Percentiles rank a stretch among this genome's conserved stretches.
Conservation (phyloP, 768 basidiomycete genomes). For the Panus rudis region DNA sequence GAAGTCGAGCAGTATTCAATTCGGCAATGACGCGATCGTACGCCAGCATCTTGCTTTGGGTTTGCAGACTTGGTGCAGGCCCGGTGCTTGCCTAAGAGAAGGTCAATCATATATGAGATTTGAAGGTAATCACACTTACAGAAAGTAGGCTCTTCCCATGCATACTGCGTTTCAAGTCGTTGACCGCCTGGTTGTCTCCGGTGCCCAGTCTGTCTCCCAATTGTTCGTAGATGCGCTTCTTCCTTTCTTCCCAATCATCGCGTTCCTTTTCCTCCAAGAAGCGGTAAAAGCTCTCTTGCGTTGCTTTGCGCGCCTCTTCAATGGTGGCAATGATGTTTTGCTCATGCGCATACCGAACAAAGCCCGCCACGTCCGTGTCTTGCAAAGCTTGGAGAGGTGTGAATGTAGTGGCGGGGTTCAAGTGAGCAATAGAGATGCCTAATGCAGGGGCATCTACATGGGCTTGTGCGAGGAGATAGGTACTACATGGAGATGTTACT, state of each 20-base stretch:
- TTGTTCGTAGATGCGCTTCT: slow-evolving; percentile 85
- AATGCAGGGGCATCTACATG: slow-evolving; percentile 91
- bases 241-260: slow-evolving; percentile 86
- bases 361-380: slow-evolving; percentile 92
- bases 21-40: slow-evolving; percentile 81
- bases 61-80: slow-evolving; percentile 61
- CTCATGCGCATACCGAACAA: slow-evolving; percentile 90
- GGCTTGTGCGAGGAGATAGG: slow-evolving; percentile 89
- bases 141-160: slow-evolving; percentile 49
- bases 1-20: slow-evolving; percentile 66
- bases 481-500: slow-evolving; percentile 34
- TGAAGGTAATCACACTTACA: slow-evolving; percentile 29
- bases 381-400: slow-evolving; percentile 87
- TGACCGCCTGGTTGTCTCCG: slow-evolving; percentile 48
- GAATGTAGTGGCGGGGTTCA: slow-evolving; percentile 79
- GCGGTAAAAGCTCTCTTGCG: slow-evolving; percentile 79
- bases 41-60: slow-evolving; percentile 94
- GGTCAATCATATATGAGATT: slow-evolving; percentile 4
- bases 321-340: slow-evolving; percentile 93
- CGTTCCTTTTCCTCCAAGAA: slow-evolving; percentile 68
- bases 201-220: slow-evolving; percentile 62
- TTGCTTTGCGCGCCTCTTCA: slow-evolving; percentile 81
- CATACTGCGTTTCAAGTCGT: slow-evolving; percentile 56
- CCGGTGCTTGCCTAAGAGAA: slow-evolving; percentile 33
- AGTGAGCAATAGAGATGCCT: slow-evolving; percentile 71